Evolutionary conservation across 306 rosid species (phyloP).

Genomic region (Trifolium repens): DNA sequence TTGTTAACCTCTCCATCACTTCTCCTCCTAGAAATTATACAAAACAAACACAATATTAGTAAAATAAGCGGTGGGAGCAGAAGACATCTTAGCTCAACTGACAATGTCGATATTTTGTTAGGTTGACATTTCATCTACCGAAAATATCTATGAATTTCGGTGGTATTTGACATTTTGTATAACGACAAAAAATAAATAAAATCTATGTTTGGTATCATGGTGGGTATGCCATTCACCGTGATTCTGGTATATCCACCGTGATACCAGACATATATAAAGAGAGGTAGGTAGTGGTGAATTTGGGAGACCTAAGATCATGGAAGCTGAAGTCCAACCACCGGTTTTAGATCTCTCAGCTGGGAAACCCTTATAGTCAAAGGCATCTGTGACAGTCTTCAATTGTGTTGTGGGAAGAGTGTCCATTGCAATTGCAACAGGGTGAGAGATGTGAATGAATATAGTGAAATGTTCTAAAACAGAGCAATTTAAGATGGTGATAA

Average conservation of each 20-base stretch:
- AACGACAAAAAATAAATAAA: too few relatives aligned
- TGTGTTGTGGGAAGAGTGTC: constrained; percentile 50
- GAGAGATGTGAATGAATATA: not conserved
- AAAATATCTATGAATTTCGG: too few relatives aligned
- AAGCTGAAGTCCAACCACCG: constrained; percentile 86
- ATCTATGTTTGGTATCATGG: too few relatives aligned
- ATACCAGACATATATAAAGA: too few relatives aligned
- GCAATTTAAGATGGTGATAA: not conserved
- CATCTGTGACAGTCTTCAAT: constrained; percentile 63
- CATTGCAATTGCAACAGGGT: constrained; percentile 30
- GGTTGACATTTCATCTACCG: too few relatives aligned
- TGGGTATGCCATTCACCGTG: too few relatives aligned
- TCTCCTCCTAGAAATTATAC: constrained; percentile 59
- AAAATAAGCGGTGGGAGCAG: not conserved
- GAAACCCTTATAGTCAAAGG: constrained; percentile 74
- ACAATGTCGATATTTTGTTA: too few relatives aligned
- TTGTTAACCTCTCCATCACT: constrained; percentile 78
- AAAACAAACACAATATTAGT: not conserved
- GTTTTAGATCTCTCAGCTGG: constrained; percentile 67
- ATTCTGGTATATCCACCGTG: too few relatives aligned
- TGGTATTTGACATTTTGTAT: too few relatives aligned
- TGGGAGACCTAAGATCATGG: constrained; percentile 77
- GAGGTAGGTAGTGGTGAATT: not conserved
- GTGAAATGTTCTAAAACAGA: not conserved
- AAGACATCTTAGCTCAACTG: not conserved